Evolutionary conservation across 345 rosid species (phyloP), one percentile per base, ranked within the genome.

Genomic region (Ceriops tagal): DNA sequence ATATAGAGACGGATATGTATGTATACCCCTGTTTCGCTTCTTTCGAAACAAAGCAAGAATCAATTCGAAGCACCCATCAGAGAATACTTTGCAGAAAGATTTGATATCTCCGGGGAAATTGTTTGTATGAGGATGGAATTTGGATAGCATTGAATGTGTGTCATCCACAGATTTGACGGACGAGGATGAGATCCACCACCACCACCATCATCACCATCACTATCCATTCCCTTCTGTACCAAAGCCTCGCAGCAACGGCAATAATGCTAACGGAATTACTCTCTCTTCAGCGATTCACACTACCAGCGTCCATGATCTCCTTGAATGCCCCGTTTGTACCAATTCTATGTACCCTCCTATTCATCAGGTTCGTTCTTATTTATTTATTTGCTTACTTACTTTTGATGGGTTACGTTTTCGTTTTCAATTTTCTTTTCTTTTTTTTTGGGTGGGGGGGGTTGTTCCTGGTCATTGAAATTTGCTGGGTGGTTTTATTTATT

Each of bases 311-410:
- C 96, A 92, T 64, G 99, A 96, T 79, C 80, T 96, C 79, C 89
- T 96, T 0, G 99, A 96, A 66, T 96, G 99, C 79, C 99, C 99
- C 37, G 99, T 96, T 61, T 96, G 99, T 71, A 90, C 99, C 72
- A 89, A 87, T 72, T 96, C 98, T 58, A 96, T 96, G 99, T 92
- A 92, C 68, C 99, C 99, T 67, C 98, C 99, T 58, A 96, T 96
- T 73, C 98, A 96, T 75, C 99, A 96, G 99, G 99, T 95, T 30
- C 61, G 46, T 55, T 28, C 69, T 71, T 39, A 0, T 39, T 43
- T 43, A 22, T 47, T 10, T 27, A 18, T 10, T 24, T 53, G 10
- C 27, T 7, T 5, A 11, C 2, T 24, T 51, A 18, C 32, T 6
- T 15, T 24, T 18, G 56, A 0, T 68, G 43, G 55, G 27, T 67